Percentiles rank a stretch among this genome's conserved stretches.
Conservation (phyloP, 768 basidiomycete genomes). For the Boletus eberwhitei region DNA sequence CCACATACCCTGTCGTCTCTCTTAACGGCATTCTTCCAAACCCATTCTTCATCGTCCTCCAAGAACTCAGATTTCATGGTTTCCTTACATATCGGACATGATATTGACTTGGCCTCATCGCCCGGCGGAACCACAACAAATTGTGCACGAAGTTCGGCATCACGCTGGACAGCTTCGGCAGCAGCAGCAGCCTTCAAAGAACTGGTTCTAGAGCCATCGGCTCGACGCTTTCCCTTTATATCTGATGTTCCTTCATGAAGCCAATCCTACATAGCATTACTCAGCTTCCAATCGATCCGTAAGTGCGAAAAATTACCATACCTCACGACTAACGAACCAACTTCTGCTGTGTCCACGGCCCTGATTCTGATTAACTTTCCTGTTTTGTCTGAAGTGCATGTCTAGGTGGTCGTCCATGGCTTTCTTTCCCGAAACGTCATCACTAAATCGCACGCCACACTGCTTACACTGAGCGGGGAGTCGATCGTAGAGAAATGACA, state of each 20-base stretch:
- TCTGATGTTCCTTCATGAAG: slow-evolving; percentile 61
- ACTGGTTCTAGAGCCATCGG: slow-evolving; percentile 46
- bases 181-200: slow-evolving; percentile 58
- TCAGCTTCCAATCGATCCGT: slow-evolving; percentile 11
- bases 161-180: slow-evolving; percentile 67
- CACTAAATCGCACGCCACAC: slow-evolving; percentile 85
- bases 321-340: slow-evolving; percentile 85
- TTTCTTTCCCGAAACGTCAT: slow-evolving; percentile 67
- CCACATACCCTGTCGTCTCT: slow-evolving; percentile 75
- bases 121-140: slow-evolving; percentile 89
- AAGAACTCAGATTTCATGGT: slow-evolving; percentile 83
- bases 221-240: slow-evolving; percentile 67
- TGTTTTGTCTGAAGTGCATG: slow-evolving; percentile 94
- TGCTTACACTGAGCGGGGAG: slow-evolving; percentile 87
- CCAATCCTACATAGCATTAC: slow-evolving; percentile 69
- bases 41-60: slow-evolving; percentile 98
- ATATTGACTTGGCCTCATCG: slow-evolving; percentile 76
- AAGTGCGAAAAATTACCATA: slow-evolving; percentile 37
- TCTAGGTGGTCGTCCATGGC: slow-evolving; percentile 87
- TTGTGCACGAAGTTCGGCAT: slow-evolving; percentile 68
- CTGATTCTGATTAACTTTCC: slow-evolving; percentile 70
- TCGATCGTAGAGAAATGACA: slow-evolving; percentile 68
- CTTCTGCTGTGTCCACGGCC: slow-evolving; percentile 86
- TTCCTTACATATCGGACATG: slow-evolving; percentile 98
- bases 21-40: slow-evolving; percentile 88